Conservation (phyloP, 331 rosid genomes). For the Malus hybrid region DNA sequence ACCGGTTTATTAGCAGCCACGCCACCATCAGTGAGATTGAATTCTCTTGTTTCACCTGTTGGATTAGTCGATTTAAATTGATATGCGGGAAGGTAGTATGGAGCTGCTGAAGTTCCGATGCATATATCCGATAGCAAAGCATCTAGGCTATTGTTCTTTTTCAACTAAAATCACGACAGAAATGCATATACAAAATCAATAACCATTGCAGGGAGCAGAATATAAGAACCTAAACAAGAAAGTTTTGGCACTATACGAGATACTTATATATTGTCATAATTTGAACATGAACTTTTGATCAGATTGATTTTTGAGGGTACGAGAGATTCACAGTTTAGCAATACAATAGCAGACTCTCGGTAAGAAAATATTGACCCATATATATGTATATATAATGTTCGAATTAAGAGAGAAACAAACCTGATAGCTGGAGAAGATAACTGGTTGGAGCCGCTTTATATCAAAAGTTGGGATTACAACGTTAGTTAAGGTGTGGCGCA, state of each 20-base stretch:
- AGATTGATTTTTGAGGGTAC: too few relatives aligned
- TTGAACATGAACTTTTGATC: not conserved
- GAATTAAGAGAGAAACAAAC: conserved; percentile 6
- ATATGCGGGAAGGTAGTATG: conserved; percentile 19
- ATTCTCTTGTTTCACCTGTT: conserved; percentile 8
- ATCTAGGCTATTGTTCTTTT: conserved; percentile 1
- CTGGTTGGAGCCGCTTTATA: conserved; percentile 43
- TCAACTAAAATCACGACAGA: conserved; percentile 7
- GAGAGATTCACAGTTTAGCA: too few relatives aligned
- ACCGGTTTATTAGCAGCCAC: conserved; percentile 16
- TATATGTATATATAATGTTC: too few relatives aligned
- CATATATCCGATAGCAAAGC: conserved; percentile 7
- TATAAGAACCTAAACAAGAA: not conserved
- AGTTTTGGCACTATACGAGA: not conserved
- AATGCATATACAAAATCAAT: not conserved
- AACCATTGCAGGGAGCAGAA: not conserved
- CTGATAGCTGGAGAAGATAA: conserved; percentile 47
- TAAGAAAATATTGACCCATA: too few relatives aligned
- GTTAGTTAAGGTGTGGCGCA: conserved; percentile 35
- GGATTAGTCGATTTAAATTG: conserved; percentile 8
- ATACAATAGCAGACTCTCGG: too few relatives aligned
- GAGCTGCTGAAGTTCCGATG: conserved; percentile 24
- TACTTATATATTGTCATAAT: not conserved
- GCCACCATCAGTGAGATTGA: conserved; percentile 19
- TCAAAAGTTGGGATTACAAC: conserved; percentile 45